Evolutionary conservation across 192 early-diverging fungal genomes (phyloP).

Genomic region (Coemansia biformis): DNA sequence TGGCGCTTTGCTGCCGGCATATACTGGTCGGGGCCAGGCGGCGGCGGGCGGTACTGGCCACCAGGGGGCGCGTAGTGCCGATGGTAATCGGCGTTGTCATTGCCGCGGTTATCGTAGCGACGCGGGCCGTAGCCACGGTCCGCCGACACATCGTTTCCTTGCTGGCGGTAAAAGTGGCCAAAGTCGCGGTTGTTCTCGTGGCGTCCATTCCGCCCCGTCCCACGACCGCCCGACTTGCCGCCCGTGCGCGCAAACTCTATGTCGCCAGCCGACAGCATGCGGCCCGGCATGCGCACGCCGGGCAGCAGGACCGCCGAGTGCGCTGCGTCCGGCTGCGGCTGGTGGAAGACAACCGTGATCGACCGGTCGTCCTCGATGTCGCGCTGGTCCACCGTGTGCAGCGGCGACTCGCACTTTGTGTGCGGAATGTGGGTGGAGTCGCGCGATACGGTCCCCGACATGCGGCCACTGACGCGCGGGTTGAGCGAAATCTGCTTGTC

Average conservation of each 20-base stretch:
- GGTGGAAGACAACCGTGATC: conserved; percentile 51
- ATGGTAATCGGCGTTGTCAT: conserved; percentile 27
- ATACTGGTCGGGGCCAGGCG: too few species aligned
- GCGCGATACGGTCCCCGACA: conserved; percentile 55
- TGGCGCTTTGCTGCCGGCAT: too few species aligned
- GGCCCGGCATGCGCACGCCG: conserved; percentile 31
- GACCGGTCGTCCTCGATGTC: conserved; percentile 62
- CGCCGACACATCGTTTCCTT: conserved; percentile 43
- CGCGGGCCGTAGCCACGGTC: conserved; percentile 44
- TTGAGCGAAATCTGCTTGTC: conserved; percentile 45
- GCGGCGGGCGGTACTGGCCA: too few species aligned
- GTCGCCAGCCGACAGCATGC: conserved; percentile 24
- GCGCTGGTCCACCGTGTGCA: conserved; percentile 47
- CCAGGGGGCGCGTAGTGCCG: conserved; percentile 8
- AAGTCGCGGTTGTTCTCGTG: conserved; percentile 40
- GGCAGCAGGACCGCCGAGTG: conserved; percentile 35
- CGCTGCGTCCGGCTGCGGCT: conserved; percentile 29
- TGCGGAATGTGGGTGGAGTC: conserved; percentile 60
- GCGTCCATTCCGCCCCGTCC: conserved; percentile 15
- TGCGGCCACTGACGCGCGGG: conserved; percentile 52
- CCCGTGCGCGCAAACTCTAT: conserved; percentile 41
- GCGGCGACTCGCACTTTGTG: conserved; percentile 54
- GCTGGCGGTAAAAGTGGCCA: conserved; percentile 44
- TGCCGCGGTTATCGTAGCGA: conserved; percentile 43
- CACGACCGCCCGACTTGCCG: conserved; percentile 24